Percentiles rank a stretch among this genome's conserved stretches.
Conservation (phyloP, 257 asterid species). For the Linderniella brevidens region DNA sequence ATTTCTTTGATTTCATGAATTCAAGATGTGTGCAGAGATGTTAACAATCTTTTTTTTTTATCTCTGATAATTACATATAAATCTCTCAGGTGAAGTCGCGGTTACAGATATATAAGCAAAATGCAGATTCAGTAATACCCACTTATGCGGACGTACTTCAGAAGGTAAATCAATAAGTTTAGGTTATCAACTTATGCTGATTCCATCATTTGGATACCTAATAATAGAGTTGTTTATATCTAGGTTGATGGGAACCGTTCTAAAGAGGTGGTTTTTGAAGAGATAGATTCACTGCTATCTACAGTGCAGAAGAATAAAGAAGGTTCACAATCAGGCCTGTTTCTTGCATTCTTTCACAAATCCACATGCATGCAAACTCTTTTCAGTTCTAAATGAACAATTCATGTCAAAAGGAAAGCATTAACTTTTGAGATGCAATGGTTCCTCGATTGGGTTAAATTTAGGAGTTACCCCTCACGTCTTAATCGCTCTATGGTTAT, state of each 20-base stretch:
- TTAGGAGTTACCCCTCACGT: neutral
- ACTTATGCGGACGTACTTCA: slow-evolving; percentile 37
- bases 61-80: slow-evolving; percentile 5
- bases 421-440: too few species aligned
- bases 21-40: neutral
- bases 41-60: slow-evolving; percentile 10
- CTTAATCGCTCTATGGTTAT: too few species aligned
- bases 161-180: slow-evolving; percentile 28
- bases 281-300: slow-evolving; percentile 42
- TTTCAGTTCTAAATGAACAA: neutral
- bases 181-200: slow-evolving; percentile 8
- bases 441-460: slow-evolving; percentile 8
- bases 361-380: slow-evolving; percentile 11
- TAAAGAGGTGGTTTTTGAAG: slow-evolving; percentile 53
- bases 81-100: slow-evolving; percentile 64
- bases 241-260: slow-evolving; percentile 79
- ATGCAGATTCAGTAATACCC: slow-evolving; percentile 45
- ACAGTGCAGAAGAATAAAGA: slow-evolving; percentile 34
- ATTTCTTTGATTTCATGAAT: neutral
- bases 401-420: too few species aligned
- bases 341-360: slow-evolving; percentile 15
- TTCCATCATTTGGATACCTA: slow-evolving; percentile 5
- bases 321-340: slow-evolving; percentile 7
- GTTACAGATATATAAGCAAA: slow-evolving; percentile 66
- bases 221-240: slow-evolving; percentile 9